Evolutionary conservation across 225 moss, liverwort and hornwort species (phyloP).

Genomic region (Neckera pumila): DNA sequence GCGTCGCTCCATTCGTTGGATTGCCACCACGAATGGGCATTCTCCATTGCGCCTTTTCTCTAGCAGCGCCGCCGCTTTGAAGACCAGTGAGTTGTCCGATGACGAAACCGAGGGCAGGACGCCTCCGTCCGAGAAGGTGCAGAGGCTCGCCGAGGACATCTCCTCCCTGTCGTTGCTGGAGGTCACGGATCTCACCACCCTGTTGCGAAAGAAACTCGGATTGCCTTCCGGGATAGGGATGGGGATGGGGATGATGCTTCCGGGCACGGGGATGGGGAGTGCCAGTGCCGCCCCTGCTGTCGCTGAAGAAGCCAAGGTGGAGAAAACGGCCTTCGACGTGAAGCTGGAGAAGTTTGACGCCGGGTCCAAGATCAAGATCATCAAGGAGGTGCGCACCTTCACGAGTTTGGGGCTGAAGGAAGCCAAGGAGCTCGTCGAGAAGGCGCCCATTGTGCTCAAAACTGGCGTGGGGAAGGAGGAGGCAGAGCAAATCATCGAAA

Average conservation of each 20-base stretch:
- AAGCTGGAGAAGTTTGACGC: conserved; percentile 91
- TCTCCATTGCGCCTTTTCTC: conserved; percentile 9
- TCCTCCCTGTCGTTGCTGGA: conserved; percentile 65
- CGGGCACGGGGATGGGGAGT: conserved; percentile 39
- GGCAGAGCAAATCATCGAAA: conserved; percentile 74
- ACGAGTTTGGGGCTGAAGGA: conserved; percentile 74
- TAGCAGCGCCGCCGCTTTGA: conserved; percentile 27
- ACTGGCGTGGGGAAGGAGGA: conserved; percentile 75
- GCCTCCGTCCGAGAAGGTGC: conserved; percentile 63
- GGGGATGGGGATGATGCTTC: conserved; percentile 64
- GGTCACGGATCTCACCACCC: conserved; percentile 60
- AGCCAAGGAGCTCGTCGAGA: conserved; percentile 91
- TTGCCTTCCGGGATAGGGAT: conserved; percentile 47
- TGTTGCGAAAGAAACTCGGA: conserved; percentile 69
- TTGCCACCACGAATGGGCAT: conserved; percentile 4
- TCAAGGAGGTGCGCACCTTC: conserved; percentile 88
- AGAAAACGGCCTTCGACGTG: conserved; percentile 75
- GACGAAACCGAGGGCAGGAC: conserved; percentile 57
- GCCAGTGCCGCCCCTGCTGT: conserved; percentile 17
- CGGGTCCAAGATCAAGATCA: conserved; percentile 77
- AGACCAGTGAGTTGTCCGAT: conserved; percentile 42
- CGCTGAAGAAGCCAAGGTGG: conserved; percentile 50
- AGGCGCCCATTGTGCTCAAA: conserved; percentile 72
- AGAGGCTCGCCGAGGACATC: conserved; percentile 74
- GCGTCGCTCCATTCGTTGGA: conserved; percentile 4